Evolutionary conservation across 2,329 filamentous ascomycete genomes (phyloP), one percentile per base, ranked within the genome.

Genomic region (Diaporthe destruens): DNA sequence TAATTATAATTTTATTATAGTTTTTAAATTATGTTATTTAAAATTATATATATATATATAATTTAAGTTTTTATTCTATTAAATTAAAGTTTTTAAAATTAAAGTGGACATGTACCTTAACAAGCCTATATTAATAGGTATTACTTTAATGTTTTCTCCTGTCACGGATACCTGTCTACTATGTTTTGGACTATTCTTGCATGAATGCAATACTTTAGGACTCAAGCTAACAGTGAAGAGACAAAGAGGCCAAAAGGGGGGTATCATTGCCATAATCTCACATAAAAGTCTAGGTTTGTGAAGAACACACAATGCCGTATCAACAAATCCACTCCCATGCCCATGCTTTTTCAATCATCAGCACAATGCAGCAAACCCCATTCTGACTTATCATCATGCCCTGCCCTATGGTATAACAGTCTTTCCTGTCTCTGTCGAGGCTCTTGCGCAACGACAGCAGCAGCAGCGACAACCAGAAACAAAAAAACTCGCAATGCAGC

Each of bases 181-280:
- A 36, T 36, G 34, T 39, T 39, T 14, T 39, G 1, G 9, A 39
- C 2, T 39, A 39, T 39, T 39, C 36, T 39, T 12, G 36, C 36
- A 39, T 12, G 36, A 39, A 39, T 2, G 9, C 36, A 39, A 39
- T 11, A 36, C 36, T 12, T 14, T 39, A 39, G 36, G 36, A 51
- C 20, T n/a, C n/a, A 8, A 8, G 59, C 59, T 36, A 14, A n/a
- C 44, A 47, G 12, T n/a, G n/a, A 65, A 36, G 61, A 49, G 12
- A 49, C n/a, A 23, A 51, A 39, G 61, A 65, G 61, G 61, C 61
- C 44, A 65, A 65, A 65, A 51, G 20, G 61, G 59, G 61, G 61
- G 61, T 65, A 65, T 65, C 61, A 65, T 65, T 65, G 61, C 61
- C 29, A 65, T 65, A 65, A 65, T 65, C 61, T 65, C 61, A 65